A percentile compares a stretch with the other conserved stretches of the same genome.
These are phyloP conservation scores for Vigna angularis DNA, from an alignment of 306 rosid species.

Conservation along the genomic window DNA sequence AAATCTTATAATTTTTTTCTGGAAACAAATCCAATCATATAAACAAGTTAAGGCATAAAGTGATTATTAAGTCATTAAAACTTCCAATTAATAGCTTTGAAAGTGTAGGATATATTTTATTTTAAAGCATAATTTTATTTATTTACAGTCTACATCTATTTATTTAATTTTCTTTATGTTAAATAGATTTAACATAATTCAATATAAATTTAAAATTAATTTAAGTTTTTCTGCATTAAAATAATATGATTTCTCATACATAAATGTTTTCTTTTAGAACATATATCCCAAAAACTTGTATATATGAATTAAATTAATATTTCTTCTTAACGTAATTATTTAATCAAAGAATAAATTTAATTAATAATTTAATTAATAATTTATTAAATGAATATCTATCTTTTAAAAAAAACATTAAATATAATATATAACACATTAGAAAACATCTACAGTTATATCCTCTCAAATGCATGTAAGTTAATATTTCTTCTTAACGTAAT, in stretches of 20 bases:
- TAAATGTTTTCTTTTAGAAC: too few species aligned
- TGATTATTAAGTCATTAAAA: background rate
- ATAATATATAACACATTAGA: too few species aligned
- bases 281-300: background rate
- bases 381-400: background rate
- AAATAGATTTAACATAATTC: too few species aligned
- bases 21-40: too few species aligned
- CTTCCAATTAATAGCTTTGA: background rate
- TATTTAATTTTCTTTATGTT: background rate
- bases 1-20: too few species aligned
- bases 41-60: too few species aligned
- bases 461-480: background rate
- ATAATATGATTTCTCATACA: too few species aligned
- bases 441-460: too few species aligned
- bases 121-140: background rate
- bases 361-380: background rate
- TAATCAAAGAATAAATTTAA: background rate
- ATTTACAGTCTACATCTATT: background rate
- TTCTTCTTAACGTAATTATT: background rate
- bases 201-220: too few species aligned
- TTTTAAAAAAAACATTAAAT: too few species aligned
- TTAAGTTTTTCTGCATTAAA: too few species aligned
- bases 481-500: background rate
- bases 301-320: background rate
- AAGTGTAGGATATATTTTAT: background rate